A percentile compares a stretch with the other conserved stretches of the same genome.
Evolutionary conservation across 2,329 filamentous ascomycete genomes (phyloP).

Genomic region (Ceratocystis variospora): DNA sequence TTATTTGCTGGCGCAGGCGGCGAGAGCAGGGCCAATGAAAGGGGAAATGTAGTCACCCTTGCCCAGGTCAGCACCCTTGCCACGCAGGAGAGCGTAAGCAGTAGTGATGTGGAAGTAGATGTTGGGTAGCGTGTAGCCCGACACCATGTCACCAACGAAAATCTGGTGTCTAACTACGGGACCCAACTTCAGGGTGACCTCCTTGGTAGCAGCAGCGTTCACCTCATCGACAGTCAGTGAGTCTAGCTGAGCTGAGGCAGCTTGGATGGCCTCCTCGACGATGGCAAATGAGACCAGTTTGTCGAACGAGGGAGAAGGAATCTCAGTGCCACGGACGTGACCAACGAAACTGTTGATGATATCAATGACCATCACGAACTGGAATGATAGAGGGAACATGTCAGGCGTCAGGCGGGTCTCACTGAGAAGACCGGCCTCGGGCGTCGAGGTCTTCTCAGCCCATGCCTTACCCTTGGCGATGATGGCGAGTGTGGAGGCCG

Average conservation of each 20-base stretch:
- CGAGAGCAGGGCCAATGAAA: conserved; percentile 14
- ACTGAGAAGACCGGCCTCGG: conserved; percentile 9
- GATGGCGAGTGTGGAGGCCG: conserved; percentile 1
- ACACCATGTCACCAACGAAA: conserved; percentile 19
- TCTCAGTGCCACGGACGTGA: conserved; percentile 11
- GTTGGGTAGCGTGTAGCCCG: conserved; percentile 39
- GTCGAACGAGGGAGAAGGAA: neutral
- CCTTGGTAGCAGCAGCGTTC: conserved; percentile 24
- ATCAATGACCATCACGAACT: conserved; percentile 20
- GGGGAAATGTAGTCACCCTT: conserved; percentile 37
- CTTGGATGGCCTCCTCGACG: conserved; percentile 1
- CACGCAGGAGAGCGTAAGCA: conserved; percentile 43
- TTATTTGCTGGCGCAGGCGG: conserved; percentile 1
- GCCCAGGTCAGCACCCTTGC: conserved; percentile 42
- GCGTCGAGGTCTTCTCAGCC: neutral
- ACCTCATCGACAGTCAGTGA: conserved; percentile 21
- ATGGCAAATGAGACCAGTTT: conserved; percentile 7
- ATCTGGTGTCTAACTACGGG: conserved; percentile 19
- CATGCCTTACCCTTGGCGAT: conserved; percentile 11
- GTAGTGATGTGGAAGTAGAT: conserved; percentile 47
- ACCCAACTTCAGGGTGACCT: conserved; percentile 24
- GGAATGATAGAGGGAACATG: conserved; percentile 28
- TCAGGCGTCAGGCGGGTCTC: conserved; percentile 24
- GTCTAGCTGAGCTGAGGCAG: conserved; percentile 7
- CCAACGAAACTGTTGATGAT: neutral